These are phyloP conservation scores for Mycocentrospora acerina DNA, from an alignment of 2,329 filamentous ascomycete species.

Conservation along the genomic window DNA sequence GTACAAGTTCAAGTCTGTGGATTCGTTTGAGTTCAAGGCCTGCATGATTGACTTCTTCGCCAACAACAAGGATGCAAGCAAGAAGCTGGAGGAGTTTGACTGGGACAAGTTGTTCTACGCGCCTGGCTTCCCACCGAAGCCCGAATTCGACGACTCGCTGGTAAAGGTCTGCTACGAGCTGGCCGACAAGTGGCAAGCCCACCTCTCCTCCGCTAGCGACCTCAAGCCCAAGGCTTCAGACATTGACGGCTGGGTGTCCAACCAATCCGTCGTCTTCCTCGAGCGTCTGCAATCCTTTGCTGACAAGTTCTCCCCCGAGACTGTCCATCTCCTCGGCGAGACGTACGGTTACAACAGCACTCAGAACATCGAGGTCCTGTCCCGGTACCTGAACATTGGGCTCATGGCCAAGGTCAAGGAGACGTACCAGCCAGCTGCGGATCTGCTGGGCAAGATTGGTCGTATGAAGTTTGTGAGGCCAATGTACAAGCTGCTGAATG, in stretches of 20 bases:
- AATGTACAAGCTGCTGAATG: conserved; percentile 74
- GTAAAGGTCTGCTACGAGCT: conserved; percentile 84
- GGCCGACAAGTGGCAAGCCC: conserved; percentile 75
- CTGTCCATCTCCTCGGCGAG: conserved; percentile 71
- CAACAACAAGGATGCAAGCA: conserved; percentile 60
- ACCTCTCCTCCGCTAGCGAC: conserved; percentile 28
- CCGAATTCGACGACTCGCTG: conserved; percentile 83
- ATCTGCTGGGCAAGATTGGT: conserved; percentile 78
- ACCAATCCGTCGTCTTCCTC: conserved; percentile 90
- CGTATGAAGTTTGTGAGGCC: conserved; percentile 97
- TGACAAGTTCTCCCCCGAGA: conserved; percentile 62
- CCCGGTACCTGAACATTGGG: conserved; percentile 77
- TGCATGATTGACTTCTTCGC: conserved; percentile 85
- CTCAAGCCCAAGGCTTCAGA: conserved; percentile 69
- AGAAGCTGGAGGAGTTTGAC: conserved; percentile 72
- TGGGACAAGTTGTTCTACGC: conserved; percentile 89
- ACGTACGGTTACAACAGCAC: conserved; percentile 70
- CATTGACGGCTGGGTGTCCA: conserved; percentile 73
- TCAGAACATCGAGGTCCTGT: conserved; percentile 82
- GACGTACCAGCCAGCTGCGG: conserved; percentile 69
- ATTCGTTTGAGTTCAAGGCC: conserved; percentile 91
- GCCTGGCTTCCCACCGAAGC: conserved; percentile 88
- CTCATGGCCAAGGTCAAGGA: conserved; percentile 70
- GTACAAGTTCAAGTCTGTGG: conserved; percentile 82
- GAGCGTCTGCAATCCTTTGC: conserved; percentile 72